Percentiles rank a stretch among this genome's conserved stretches.
Evolutionary conservation across 805 yeast genomes (phyloP).

Genomic region (Pichia scutulata): DNA sequence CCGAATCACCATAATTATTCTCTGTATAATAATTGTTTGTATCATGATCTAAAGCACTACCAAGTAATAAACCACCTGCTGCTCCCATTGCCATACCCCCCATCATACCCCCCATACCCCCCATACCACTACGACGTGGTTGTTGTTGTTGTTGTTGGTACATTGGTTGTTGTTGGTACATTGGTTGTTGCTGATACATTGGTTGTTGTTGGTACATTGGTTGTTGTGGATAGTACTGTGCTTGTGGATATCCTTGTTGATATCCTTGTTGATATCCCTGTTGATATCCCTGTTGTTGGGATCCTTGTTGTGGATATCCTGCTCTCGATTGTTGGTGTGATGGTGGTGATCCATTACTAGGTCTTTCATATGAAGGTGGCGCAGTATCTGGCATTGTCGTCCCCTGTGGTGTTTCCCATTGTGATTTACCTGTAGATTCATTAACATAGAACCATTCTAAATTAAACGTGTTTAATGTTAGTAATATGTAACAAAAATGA

Average conservation of each 20-base stretch:
- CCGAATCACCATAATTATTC: neutral
- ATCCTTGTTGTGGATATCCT: neutral
- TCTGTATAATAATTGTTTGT: neutral
- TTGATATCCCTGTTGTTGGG: constrained; percentile 13
- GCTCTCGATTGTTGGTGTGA: neutral
- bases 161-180: too few species aligned
- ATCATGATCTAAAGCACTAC: constrained; percentile 10
- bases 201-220: constrained; percentile 11
- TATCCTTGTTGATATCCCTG: constrained; percentile 7
- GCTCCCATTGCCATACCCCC: constrained; percentile 30
- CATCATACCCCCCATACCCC: constrained; percentile 23
- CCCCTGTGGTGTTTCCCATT: constrained; percentile 82
- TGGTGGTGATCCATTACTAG: neutral
- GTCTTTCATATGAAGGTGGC: constrained; percentile 27
- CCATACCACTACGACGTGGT: constrained; percentile 21
- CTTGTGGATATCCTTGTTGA: constrained; percentile 8
- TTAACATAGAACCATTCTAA: constrained; percentile 72
- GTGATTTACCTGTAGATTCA: constrained; percentile 62
- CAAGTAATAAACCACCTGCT: constrained; percentile 25
- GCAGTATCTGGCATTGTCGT: constrained; percentile 37
- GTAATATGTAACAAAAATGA: neutral
- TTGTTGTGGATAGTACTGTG: neutral
- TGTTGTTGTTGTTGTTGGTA: neutral
- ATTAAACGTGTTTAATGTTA: neutral
- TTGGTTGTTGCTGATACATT: constrained; percentile 12